These are phyloP conservation scores for Saccharomycopsis microspora DNA, from an alignment of 805 yeast species.

Conservation along the genomic window DNA sequence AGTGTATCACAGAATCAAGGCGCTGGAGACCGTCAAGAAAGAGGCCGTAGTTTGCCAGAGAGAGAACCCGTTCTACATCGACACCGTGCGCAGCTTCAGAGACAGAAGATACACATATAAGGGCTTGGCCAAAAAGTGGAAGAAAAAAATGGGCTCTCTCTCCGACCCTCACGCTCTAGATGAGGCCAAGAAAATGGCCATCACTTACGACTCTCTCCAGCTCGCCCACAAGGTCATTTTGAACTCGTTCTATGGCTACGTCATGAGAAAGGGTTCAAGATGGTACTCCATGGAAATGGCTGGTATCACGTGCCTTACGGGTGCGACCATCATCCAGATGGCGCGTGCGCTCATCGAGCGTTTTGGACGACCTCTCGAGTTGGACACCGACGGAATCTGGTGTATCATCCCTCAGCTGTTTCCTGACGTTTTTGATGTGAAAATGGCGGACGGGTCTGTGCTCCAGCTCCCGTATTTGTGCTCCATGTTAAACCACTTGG, in stretches of 20 bases:
- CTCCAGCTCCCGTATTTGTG: constrained; percentile 83
- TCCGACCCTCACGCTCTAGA: constrained; percentile 54
- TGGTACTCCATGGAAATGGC: constrained; percentile 99
- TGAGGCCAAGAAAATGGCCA: constrained; percentile 90
- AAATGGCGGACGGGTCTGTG: constrained; percentile 66
- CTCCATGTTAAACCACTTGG: constrained; percentile 88
- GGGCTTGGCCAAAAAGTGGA: constrained; percentile 90
- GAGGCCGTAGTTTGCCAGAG: constrained; percentile 95
- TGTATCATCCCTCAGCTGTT: constrained; percentile 89
- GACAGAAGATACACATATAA: constrained; percentile 95
- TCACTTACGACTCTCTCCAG: constrained; percentile 88
- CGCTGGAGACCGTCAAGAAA: constrained; percentile 73
- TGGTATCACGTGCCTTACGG: constrained; percentile 95
- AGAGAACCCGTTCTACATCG: constrained; percentile 93
- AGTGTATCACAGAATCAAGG: constrained; percentile 71
- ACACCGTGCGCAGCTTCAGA: constrained; percentile 88
- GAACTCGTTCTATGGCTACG: constrained; percentile 95
- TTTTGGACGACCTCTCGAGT: constrained; percentile 87
- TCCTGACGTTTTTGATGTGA: constrained; percentile 77
- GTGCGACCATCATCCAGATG: constrained; percentile 96
- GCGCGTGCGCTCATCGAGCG: constrained; percentile 87
- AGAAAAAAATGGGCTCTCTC: constrained; percentile 51
- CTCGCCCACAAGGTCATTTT: constrained; percentile 94
- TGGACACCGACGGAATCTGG: constrained; percentile 99
- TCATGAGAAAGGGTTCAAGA: constrained; percentile 97